phyloP scores from a whole-genome alignment of 441 rosid species.

The Populus hybrid region DNA sequence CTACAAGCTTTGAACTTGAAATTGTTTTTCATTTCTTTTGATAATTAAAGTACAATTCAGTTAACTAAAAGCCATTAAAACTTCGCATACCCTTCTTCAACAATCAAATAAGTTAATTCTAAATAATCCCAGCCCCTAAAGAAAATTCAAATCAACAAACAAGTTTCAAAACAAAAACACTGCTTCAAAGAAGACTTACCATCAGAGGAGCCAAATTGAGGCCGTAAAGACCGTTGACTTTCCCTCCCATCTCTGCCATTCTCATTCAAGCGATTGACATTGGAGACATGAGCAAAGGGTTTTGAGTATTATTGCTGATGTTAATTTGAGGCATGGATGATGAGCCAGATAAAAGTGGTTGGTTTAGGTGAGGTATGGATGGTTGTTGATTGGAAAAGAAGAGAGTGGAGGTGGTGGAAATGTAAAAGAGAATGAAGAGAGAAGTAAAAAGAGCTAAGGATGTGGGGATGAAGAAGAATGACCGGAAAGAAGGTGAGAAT shows the following conservation, averaged over 20 bases:
- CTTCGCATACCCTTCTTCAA: not conserved
- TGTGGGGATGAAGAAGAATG: conserved; percentile 47
- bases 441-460: conserved; percentile 44
- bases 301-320: conserved; percentile 5
- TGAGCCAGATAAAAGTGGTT: not conserved
- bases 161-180: not conserved
- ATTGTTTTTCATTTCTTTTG: too few relatives aligned
- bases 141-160: not conserved
- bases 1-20: not conserved
- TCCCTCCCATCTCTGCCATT: not conserved
- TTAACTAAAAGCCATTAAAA: not conserved
- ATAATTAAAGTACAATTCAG: not conserved
- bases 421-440: conserved; percentile 41
- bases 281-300: conserved; percentile 8
- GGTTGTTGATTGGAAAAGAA: conserved; percentile 25
- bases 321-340: not conserved
- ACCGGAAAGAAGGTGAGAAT: conserved; percentile 21
- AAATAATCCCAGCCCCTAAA: not conserved
- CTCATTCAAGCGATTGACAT: not conserved
- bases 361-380: conserved; percentile 1
- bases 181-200: conserved; percentile 22
- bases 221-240: conserved; percentile 23
- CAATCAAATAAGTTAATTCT: not conserved
- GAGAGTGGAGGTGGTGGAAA: conserved; percentile 40
- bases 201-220: conserved; percentile 16